These are phyloP conservation scores for Cicer arietinum DNA, from an alignment of 306 rosid genomes.

Conservation along the genomic window DNA sequence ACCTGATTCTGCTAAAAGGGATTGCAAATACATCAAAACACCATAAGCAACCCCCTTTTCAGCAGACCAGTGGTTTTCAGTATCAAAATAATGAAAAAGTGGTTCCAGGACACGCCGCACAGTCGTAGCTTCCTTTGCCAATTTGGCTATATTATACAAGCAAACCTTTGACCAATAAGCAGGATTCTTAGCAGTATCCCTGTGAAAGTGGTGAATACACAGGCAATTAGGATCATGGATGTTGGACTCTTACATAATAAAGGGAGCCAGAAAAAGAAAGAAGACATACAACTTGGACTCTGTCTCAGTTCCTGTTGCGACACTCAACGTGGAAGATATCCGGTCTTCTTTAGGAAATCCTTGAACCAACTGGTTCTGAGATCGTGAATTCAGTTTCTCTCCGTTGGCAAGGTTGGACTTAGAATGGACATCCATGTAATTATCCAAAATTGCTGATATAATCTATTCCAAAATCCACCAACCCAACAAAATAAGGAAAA, in stretches of 20 bases:
- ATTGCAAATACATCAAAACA: conserved; percentile 80
- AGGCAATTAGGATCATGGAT: conserved; percentile 37
- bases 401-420: conserved; percentile 47
- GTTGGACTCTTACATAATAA: conserved; percentile 39
- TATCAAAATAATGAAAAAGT: conserved; percentile 85
- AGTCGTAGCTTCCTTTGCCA: conserved; percentile 93
- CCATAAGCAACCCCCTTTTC: conserved; percentile 77
- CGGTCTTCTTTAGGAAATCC: conserved; percentile 50
- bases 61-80: conserved; percentile 77
- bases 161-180: conserved; percentile 92
- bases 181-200: conserved; percentile 75
- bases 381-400: conserved; percentile 55
- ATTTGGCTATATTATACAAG: conserved; percentile 75
- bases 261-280: conserved; percentile 32
- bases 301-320: conserved; percentile 48
- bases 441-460: conserved; percentile 86
- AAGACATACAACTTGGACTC: conserved; percentile 64
- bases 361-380: conserved; percentile 63
- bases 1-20: conserved; percentile 90
- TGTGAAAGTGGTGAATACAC: conserved; percentile 50
- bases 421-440: conserved; percentile 60
- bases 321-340: conserved; percentile 47
- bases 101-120: conserved; percentile 92
- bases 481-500: conserved; percentile 41
- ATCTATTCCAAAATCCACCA: conserved; percentile 62